Evolutionary conservation across 441 rosid genomes (phyloP).

Genomic region (Corymbia calophylla): DNA sequence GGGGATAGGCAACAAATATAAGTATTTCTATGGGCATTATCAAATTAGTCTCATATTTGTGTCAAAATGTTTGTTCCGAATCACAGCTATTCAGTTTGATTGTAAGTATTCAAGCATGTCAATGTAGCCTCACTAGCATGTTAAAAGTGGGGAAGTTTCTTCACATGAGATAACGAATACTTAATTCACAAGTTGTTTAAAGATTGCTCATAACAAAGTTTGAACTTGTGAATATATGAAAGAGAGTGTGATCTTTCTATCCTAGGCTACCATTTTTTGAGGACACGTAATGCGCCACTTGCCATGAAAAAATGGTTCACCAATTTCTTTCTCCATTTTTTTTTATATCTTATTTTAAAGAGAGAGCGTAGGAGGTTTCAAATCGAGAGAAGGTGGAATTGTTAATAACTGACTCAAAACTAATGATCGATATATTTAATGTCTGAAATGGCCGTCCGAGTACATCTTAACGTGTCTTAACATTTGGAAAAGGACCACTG

Average conservation of each 20-base stretch:
- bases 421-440: neutral
- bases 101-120: neutral
- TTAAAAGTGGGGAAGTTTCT: neutral
- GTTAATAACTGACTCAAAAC: neutral
- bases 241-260: neutral
- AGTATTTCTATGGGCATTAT: neutral
- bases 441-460: neutral
- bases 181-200: neutral
- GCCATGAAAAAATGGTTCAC: neutral
- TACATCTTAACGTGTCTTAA: neutral
- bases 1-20: neutral
- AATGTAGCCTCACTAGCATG: neutral
- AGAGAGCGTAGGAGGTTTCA: neutral
- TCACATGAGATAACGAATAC: neutral
- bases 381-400: neutral
- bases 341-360: neutral
- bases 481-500: neutral
- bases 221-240: neutral
- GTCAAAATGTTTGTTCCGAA: fast-evolving
- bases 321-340: neutral
- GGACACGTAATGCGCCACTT: neutral
- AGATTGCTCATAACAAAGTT: neutral
- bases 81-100: fast-evolving
- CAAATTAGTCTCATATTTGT: neutral
- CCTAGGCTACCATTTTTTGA: neutral